These are phyloP conservation scores for Friedmanniomyces simplex DNA, from an alignment of 495 filamentous ascomycete species.

Conservation along the genomic window DNA sequence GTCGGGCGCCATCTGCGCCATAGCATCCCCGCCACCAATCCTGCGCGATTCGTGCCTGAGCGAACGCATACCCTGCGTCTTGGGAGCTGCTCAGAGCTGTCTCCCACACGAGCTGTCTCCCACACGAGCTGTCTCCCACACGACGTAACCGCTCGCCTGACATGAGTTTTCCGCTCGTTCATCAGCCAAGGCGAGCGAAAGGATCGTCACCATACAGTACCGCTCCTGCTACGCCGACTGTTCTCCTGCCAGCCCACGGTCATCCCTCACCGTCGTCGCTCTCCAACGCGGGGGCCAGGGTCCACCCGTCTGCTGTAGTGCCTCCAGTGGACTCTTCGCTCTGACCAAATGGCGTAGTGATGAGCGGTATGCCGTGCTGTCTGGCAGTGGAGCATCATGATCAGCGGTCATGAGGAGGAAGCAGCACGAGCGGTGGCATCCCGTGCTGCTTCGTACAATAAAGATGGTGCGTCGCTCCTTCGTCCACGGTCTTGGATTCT, in stretches of 20 bases:
- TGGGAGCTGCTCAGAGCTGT: neutral
- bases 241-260: neutral
- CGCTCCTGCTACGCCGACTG: neutral
- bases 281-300: neutral
- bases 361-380: neutral
- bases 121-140: neutral
- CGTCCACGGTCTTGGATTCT: neutral
- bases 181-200: neutral
- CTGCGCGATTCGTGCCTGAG: neutral
- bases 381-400: neutral
- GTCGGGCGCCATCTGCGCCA: neutral
- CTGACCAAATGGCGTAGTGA: neutral
- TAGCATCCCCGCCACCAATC: neutral
- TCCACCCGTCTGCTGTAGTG: neutral
- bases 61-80: neutral
- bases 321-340: neutral
- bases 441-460: neutral
- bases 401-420: constrained; percentile 1
- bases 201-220: neutral
- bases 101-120: neutral
- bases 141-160: neutral
- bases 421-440: neutral
- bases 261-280: neutral
- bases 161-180: neutral
- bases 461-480: neutral